Evolutionary conservation across 305 asterid species (phyloP).

Genomic region (Solanum hybrid): DNA sequence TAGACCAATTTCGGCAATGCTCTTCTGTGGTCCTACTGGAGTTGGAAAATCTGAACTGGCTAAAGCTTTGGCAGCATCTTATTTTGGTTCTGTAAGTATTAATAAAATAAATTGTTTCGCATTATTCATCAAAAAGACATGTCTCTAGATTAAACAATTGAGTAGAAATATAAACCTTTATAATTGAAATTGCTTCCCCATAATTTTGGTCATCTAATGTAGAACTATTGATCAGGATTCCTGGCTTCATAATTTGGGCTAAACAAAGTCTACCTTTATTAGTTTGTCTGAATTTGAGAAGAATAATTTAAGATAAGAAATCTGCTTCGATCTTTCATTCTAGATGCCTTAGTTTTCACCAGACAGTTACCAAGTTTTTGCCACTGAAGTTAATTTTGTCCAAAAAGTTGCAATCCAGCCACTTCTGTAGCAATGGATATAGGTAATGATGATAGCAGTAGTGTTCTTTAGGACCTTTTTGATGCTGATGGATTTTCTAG

Average conservation of each 20-base stretch:
- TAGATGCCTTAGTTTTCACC: not conserved
- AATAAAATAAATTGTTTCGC: not conserved
- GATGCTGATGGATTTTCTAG: not conserved
- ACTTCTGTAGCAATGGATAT: not conserved
- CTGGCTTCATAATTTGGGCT: not conserved
- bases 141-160: not conserved
- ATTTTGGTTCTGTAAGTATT: conserved; percentile 88
- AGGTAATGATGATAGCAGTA: not conserved
- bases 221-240: not conserved
- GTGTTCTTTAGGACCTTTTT: not conserved
- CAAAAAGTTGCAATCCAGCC: not conserved
- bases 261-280: not conserved
- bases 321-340: not conserved
- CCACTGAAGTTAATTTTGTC: not conserved
- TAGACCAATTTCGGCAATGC: conserved; percentile 96
- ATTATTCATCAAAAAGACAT: not conserved
- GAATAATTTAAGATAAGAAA: not conserved
- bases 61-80: conserved; percentile 86
- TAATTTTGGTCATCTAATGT: not conserved
- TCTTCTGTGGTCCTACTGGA: conserved; percentile 99
- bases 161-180: not conserved
- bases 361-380: not conserved
- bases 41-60: conserved; percentile 97
- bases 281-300: not conserved
- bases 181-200: not conserved